Evolutionary conservation across 768 basidiomycete genomes (phyloP).

Genomic region (Ephemerocybe angulata): DNA sequence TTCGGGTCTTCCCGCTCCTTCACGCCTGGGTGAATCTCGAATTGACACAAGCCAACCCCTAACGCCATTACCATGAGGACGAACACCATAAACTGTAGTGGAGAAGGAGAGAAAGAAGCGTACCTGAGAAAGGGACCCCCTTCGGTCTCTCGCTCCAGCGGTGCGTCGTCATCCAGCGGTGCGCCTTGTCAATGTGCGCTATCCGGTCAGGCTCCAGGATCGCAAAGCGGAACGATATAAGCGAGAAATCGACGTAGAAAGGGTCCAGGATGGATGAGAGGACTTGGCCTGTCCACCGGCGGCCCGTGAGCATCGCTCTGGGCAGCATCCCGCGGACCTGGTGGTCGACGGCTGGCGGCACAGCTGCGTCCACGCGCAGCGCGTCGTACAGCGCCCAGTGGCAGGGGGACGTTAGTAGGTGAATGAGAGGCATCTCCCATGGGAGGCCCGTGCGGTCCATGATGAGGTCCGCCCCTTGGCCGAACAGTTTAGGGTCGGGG

Average conservation of each 20-base stretch:
- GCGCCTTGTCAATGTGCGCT: neutral
- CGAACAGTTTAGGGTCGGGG: neutral
- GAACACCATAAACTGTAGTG: neutral
- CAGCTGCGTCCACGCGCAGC: neutral
- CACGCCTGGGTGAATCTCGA: neutral
- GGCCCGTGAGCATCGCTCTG: neutral
- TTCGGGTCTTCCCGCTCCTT: neutral
- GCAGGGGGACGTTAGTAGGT: neutral
- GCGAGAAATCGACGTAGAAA: neutral
- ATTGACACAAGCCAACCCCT: neutral
- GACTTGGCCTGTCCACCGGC: neutral
- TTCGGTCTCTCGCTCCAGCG: neutral
- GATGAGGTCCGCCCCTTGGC: neutral
- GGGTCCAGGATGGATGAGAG: neutral
- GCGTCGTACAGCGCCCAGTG: neutral
- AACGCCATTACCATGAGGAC: neutral
- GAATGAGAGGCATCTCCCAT: neutral
- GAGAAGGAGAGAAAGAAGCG: neutral
- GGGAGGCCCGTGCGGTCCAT: neutral
- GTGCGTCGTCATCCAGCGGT: neutral
- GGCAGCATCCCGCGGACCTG: neutral
- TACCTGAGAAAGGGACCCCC: neutral
- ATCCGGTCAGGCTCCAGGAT: neutral
- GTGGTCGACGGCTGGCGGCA: neutral
- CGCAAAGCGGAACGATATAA: neutral